Evolutionary conservation across 306 rosid species (phyloP).

Genomic region (Gastrolobium bilobum): DNA sequence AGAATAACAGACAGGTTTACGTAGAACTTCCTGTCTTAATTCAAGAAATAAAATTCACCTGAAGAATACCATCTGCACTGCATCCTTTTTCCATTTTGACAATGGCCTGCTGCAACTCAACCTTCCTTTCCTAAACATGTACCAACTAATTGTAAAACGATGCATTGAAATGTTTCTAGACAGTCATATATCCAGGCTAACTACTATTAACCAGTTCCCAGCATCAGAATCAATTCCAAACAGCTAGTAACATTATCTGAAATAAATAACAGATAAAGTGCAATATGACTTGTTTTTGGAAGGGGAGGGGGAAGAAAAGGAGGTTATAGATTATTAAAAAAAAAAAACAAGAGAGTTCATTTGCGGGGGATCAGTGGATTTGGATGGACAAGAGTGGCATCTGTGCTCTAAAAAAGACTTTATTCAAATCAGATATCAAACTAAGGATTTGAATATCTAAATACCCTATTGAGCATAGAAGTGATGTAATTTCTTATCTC

Average conservation of each 20-base stretch:
- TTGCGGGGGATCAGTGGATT: background rate
- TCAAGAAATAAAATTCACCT: constrained; percentile 61
- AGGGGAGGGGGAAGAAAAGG: background rate
- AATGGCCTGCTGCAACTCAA: constrained; percentile 92
- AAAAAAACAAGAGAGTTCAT: background rate
- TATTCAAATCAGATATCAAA: background rate
- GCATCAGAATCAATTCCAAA: constrained; percentile 22
- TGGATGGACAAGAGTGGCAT: background rate
- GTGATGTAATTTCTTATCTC: constrained; percentile 17
- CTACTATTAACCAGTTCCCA: constrained; percentile 15
- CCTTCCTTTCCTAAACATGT: constrained; percentile 76
- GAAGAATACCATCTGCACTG: constrained; percentile 97
- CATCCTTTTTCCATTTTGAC: constrained; percentile 95
- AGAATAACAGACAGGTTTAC: constrained; percentile 41
- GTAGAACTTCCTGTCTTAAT: constrained; percentile 30
- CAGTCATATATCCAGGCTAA: constrained; percentile 37
- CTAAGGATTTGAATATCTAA: background rate
- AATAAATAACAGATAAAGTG: background rate
- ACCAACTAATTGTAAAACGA: constrained; percentile 41
- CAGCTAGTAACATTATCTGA: background rate
- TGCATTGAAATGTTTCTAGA: constrained; percentile 42
- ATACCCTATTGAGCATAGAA: background rate
- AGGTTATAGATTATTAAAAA: background rate
- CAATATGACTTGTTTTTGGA: background rate
- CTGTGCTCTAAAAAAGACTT: background rate